Base-by-base conservation (phyloP, 352 stramenopile genomes). In the Pythium apleroticum region DNA sequence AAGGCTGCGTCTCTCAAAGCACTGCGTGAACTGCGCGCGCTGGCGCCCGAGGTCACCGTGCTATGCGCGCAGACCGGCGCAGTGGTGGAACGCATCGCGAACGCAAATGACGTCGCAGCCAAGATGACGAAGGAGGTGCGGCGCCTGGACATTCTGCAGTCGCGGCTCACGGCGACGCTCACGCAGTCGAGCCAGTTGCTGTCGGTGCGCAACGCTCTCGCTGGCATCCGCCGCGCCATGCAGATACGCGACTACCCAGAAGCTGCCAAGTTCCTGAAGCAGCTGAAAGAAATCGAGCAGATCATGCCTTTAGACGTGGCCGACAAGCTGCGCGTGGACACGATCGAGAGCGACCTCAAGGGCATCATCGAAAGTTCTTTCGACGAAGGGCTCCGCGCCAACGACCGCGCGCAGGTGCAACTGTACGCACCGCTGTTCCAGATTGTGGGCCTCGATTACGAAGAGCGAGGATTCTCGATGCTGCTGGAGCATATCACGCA, bases 111-210 rank as follows among this genome's bases (percentile, higher is more conserved):
- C n/a, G 83, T 96, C 11, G 88, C 86, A 7, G 88, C 90, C 59
- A 95, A 93, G 68, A 96, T 96, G 88, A 95, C 88, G 52, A 76
- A 78, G 31, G 86, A 96, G 31, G 86, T 96, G 56, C 83, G 88
- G 24, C 84, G 77, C 12, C 68, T 96, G 30, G 88, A 93, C 56
- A 80, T 91, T 58, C 75, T 93, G 33, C 86, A 96, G 68, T 92
- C 84, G 65, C 84, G 86, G 8, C 59, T 96, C 66, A 76, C 76
- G 48, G 57, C 74, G 50, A 81, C 70, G 25, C 66, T 95, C 24
- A 73, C 78, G 25, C 84, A 93, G 60, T 86, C 83, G 19, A 73
- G 77, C 37, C 81, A 92, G 74, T 74, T 92, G 30, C 63, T 96
- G 46, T 82, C 71, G n/a, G 73, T 96, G 57, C 84, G 86, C 57